Conservation (phyloP, 192 early-diverging fungal genomes). For the Podila horticola region DNA sequence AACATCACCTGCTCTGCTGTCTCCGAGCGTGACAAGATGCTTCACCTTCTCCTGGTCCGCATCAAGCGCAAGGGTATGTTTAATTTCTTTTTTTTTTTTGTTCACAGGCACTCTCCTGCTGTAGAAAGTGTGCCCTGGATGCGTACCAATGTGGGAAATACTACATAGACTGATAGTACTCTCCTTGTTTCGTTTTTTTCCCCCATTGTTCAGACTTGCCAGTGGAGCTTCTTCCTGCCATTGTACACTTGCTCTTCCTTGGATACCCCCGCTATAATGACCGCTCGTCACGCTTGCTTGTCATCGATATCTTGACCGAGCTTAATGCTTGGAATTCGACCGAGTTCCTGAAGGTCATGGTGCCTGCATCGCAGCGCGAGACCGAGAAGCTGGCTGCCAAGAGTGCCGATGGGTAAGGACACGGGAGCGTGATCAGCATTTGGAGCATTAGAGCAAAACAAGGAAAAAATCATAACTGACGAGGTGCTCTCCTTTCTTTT, state of each 20-base stretch:
- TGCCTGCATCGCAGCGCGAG: slow-evolving; percentile 62
- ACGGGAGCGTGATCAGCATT: neutral
- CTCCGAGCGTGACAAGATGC: slow-evolving; percentile 56
- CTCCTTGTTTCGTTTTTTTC: neutral
- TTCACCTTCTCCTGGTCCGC: slow-evolving; percentile 58
- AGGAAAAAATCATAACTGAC: slow-evolving; percentile 35
- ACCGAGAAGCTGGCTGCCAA: slow-evolving; percentile 56
- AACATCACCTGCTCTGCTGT: slow-evolving; percentile 65
- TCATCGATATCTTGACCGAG: slow-evolving; percentile 66
- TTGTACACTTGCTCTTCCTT: slow-evolving; percentile 61
- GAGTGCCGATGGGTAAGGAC: slow-evolving; percentile 54
- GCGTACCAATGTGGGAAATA: too few species aligned
- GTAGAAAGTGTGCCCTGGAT: too few species aligned
- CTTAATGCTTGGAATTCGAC: slow-evolving; percentile 66
- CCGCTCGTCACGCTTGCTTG: slow-evolving; percentile 66
- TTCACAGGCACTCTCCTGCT: neutral
- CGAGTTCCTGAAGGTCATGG: slow-evolving; percentile 66
- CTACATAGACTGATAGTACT: neutral
- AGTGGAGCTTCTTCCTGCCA: slow-evolving; percentile 53
- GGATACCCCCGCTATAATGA: slow-evolving; percentile 79
- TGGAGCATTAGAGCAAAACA: slow-evolving; percentile 8
- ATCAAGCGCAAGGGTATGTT: slow-evolving; percentile 55
- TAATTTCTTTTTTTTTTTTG: too few species aligned
- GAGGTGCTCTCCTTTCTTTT: neutral
- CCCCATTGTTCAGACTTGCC: slow-evolving; percentile 47